Percentiles rank a stretch among this genome's conserved stretches.
Conservation (phyloP, 306 rosid genomes). For the Oemleria cerasiformis region DNA sequence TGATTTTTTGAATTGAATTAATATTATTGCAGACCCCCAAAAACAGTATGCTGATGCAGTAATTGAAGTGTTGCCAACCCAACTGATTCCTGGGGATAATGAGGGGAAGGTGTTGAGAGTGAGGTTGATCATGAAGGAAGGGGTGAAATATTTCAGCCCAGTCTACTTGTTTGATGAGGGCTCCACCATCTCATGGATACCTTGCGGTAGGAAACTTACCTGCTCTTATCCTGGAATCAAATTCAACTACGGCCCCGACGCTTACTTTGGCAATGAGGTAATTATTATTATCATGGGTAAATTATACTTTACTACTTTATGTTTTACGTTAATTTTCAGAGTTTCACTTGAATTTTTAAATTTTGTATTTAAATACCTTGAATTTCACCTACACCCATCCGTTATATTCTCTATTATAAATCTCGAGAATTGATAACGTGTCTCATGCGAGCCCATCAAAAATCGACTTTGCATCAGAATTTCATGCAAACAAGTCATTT, state of each 20-base stretch:
- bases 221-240: constrained; percentile 99
- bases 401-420: no score
- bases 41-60: constrained; percentile 98
- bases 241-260: constrained; percentile 81
- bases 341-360: no score
- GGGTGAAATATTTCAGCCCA: constrained; percentile 71
- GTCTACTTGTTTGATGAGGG: constrained; percentile 98
- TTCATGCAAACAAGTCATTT: no score
- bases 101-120: constrained; percentile 94
- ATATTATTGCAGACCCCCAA: constrained; percentile 65
- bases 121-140: constrained; percentile 89
- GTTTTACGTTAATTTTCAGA: no score
- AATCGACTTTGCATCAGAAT: no score
- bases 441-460: no score
- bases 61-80: constrained; percentile 92
- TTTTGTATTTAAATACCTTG: no score
- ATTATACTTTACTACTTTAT: no score
- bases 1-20: neutral
- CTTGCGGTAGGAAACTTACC: constrained; percentile 98
- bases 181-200: constrained; percentile 92
- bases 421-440: no score
- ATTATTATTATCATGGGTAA: no score
- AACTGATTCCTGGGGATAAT: constrained; percentile 81
- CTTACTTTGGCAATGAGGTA: constrained; percentile 80
- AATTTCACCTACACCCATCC: no score